Evolutionary conservation across 1,284 basidiomycete genomes (phyloP), one percentile per base, ranked within the genome.

Genomic region (Leccinum variabile): DNA sequence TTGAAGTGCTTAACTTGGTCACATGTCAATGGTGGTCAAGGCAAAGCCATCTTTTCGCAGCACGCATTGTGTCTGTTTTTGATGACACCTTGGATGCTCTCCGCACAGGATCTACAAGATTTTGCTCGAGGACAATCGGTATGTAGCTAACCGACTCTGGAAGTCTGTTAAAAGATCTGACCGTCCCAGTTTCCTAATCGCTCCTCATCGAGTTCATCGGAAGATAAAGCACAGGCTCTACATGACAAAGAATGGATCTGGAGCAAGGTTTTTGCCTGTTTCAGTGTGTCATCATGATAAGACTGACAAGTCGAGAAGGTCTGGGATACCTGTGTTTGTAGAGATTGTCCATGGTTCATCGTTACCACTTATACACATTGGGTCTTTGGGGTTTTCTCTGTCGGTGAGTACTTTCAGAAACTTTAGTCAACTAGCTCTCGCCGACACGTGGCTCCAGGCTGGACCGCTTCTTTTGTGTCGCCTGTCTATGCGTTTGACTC

Each of bases 311-410:
- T 37, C 39, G 32, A 56, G 54, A 64, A 91, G 88, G 69, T 91
- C 22, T 90, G 85, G 82, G 90, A 91, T 70, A 71, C 81, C 11
- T 91, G 89, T 68, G 75, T 81, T 39, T 73, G 74, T 14, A 77
- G 76, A 62, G 76, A 80, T n/a, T 81, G 81, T 25, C 83, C 78
- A 16, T 89, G 81, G 80, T 91, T 90, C 69, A 81, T 89, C 14
- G 65, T 91, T 57, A 88, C 89, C 14, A 87, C 83, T 2, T 91
- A 90, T 65, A 80, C 80, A 33, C 80, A 84, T 49, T 91, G 90
- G 90, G 83, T 84, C 3, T 90, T 91, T 63, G 89, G 90, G 3
- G 81, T 78, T 22, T 91, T 90, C 71, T 85, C 87, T 10, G 66
- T 73, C 69, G 85, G 90, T 87, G 60, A 59, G 75, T 67, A 57